A percentile compares a stretch with the other conserved stretches of the same genome.
phyloP scores from a whole-genome alignment of 495 filamentous ascomycete genomes.

The Barbatosphaeria neglecta region DNA sequence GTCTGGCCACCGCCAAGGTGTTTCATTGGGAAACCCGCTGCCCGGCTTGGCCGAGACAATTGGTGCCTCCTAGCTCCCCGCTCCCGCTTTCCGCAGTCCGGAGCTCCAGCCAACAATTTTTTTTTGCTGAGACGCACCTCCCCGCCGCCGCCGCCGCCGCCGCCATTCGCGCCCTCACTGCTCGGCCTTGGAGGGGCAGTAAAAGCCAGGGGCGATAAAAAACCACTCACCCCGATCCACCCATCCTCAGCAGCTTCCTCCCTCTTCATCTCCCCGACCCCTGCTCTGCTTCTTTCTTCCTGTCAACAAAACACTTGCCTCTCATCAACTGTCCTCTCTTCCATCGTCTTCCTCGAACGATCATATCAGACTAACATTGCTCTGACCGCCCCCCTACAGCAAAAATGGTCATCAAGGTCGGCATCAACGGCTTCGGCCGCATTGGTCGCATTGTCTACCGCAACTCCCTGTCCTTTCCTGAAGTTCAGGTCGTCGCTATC shows the following conservation, averaged over 20 bases:
- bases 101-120: neutral
- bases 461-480: conserved; percentile 68
- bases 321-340: neutral
- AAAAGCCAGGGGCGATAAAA: neutral
- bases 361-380: neutral
- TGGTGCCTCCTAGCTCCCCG: too few species aligned
- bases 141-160: neutral
- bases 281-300: neutral
- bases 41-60: too few species aligned
- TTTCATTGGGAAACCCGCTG: too few species aligned
- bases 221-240: neutral
- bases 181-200: neutral
- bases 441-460: conserved; percentile 86
- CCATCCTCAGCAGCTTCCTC: neutral
- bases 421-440: conserved; percentile 99
- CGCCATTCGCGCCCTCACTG: neutral
- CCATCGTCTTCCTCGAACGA: neutral
- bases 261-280: neutral
- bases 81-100: neutral
- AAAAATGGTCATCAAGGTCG: conserved; percentile 55
- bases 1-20: too few species aligned
- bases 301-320: neutral
- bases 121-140: neutral
- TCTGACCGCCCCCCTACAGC: conserved; percentile 1
- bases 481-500: conserved; percentile 85